These are phyloP conservation scores for Neckera pumila DNA, from an alignment of 225 moss, liverwort and hornwort genomes.

Conservation along the genomic window DNA sequence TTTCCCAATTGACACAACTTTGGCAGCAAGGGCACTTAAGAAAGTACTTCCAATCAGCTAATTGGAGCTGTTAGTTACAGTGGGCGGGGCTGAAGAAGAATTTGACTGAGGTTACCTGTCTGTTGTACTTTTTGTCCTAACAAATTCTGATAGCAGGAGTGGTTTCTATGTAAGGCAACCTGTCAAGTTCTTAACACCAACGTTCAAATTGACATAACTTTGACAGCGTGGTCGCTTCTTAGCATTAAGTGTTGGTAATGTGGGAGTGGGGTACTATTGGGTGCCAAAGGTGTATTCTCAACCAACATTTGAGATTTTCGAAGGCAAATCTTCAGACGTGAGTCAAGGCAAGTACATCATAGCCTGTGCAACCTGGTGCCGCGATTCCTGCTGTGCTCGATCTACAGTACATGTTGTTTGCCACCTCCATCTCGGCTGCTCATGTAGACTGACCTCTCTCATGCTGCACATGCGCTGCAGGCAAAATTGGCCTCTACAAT, in stretches of 20 bases:
- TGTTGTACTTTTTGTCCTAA: background rate
- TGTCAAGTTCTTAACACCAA: background rate
- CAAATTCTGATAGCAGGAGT: background rate
- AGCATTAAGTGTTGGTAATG: background rate
- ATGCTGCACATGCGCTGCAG: no score
- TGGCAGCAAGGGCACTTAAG: background rate
- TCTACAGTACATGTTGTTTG: constrained; percentile 22
- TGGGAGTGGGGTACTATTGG: background rate
- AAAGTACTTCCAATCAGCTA: background rate
- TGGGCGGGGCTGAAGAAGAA: background rate
- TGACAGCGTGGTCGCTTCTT: background rate
- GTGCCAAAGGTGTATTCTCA: constrained; percentile 47
- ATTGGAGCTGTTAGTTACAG: background rate
- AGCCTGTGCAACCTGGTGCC: constrained; percentile 36
- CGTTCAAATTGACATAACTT: background rate
- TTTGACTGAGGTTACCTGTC: background rate
- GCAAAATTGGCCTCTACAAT: no score
- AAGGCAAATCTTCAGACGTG: constrained; percentile 27
- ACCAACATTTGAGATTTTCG: constrained; percentile 58
- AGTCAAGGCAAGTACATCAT: constrained; percentile 25
- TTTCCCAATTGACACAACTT: background rate
- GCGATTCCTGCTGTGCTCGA: constrained; percentile 28
- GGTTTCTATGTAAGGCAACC: background rate
- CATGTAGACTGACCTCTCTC: no score
- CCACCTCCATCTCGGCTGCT: constrained; percentile 49